Conservation (phyloP, 1,284 basidiomycete species). For the Moesziomyces aphidis region DNA sequence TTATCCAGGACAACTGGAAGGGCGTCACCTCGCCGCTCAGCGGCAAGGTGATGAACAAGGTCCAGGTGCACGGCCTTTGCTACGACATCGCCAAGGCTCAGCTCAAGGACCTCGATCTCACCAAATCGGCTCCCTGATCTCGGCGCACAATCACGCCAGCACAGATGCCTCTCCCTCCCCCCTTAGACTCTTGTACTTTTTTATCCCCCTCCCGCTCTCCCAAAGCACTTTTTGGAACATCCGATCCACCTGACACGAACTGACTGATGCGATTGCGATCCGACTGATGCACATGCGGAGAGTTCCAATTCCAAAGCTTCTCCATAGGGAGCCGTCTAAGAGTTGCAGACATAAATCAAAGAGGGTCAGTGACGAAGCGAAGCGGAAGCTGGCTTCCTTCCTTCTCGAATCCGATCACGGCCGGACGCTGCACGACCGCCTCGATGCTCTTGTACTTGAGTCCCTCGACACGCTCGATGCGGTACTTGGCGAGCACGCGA, state of each 20-base stretch:
- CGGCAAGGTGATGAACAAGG: slow-evolving; percentile 61
- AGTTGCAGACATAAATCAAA: background rate
- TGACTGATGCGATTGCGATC: slow-evolving; percentile 4
- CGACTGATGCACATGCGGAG: no score
- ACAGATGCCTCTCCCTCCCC: background rate
- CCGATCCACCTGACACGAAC: no score
- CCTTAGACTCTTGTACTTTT: slow-evolving; percentile 7
- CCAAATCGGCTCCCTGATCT: slow-evolving; percentile 17
- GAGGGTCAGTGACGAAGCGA: slow-evolving; percentile 29
- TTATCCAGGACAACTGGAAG: slow-evolving; percentile 80
- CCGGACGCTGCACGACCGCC: slow-evolving; percentile 48
- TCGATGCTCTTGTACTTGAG: slow-evolving; percentile 48
- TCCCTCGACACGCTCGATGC: slow-evolving; percentile 38
- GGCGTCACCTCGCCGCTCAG: slow-evolving; percentile 71
- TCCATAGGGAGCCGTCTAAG: background rate
- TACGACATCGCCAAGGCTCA: slow-evolving; percentile 59
- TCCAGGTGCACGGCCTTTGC: slow-evolving; percentile 57
- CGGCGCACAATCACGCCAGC: background rate
- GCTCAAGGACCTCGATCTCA: slow-evolving; percentile 43
- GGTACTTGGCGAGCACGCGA: slow-evolving; percentile 31
- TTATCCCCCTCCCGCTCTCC: background rate
- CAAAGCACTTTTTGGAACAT: background rate
- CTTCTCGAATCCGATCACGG: slow-evolving; percentile 42
- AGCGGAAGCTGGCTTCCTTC: slow-evolving; percentile 47
- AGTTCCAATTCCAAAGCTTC: background rate